Evolutionary conservation across 768 basidiomycete genomes (phyloP).

Genomic region (Lactarius sp.): DNA sequence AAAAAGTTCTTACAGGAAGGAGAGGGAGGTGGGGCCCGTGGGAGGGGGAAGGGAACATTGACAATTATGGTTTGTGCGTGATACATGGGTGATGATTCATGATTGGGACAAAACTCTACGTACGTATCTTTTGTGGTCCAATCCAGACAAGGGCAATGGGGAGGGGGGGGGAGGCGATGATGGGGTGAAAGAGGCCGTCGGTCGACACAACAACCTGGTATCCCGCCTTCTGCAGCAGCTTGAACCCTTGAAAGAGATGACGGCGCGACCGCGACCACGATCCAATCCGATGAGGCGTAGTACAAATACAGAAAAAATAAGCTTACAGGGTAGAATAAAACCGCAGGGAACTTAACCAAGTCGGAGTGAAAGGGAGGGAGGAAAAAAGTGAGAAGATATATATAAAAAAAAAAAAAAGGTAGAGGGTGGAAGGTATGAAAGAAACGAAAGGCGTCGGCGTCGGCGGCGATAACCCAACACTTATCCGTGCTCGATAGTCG

Average conservation of each 20-base stretch:
- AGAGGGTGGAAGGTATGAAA: background rate
- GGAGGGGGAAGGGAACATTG: background rate
- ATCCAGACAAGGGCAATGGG: too few relatives aligned
- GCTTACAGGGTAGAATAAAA: slow-evolving; percentile 15
- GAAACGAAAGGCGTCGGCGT: background rate
- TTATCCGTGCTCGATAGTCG: background rate
- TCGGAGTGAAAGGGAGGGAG: background rate
- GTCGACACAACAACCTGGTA: background rate
- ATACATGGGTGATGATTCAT: too few relatives aligned
- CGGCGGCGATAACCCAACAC: background rate
- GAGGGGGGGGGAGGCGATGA: too few relatives aligned
- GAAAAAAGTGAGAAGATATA: background rate
- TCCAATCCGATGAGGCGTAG: slow-evolving; percentile 1
- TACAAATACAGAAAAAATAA: slow-evolving; percentile 15
- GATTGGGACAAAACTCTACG: background rate
- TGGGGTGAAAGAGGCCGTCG: background rate
- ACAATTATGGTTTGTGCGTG: background rate
- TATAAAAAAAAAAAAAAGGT: background rate
- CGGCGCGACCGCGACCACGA: background rate
- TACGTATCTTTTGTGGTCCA: too few relatives aligned
- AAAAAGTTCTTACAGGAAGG: too few relatives aligned
- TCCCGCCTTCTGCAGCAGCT: background rate
- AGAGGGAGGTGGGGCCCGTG: too few relatives aligned
- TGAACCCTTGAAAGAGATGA: background rate
- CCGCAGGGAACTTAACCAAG: background rate